A percentile compares a stretch with the other conserved stretches of the same genome.
These are phyloP conservation scores for Simmondsia chinensis DNA, from an alignment of 148 eudicot species.

Conservation along the genomic window DNA sequence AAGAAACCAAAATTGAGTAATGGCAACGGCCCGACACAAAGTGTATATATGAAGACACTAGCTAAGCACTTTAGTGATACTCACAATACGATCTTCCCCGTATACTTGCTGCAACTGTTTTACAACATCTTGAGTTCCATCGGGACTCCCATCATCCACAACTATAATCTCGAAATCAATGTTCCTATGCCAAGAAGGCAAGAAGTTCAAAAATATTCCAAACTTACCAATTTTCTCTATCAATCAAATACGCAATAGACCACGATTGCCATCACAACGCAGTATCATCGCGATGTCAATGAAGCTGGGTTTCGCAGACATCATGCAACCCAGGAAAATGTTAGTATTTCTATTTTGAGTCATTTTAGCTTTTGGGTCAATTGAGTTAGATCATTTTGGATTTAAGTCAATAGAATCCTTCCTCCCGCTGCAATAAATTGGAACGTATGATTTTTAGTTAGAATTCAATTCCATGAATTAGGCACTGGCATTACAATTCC, in stretches of 20 bases:
- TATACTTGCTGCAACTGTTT: conserved; percentile 82
- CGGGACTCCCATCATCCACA: conserved; percentile 99
- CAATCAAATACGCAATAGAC: background rate
- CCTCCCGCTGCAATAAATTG: too few relatives aligned
- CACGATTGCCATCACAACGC: too few relatives aligned
- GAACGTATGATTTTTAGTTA: too few relatives aligned
- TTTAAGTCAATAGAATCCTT: too few relatives aligned
- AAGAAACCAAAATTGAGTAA: background rate
- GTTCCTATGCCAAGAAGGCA: conserved; percentile 33
- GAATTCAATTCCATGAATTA: too few relatives aligned
- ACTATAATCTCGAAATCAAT: conserved; percentile 82
- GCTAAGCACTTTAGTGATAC: conserved; percentile 6
- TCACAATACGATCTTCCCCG: conserved; percentile 83
- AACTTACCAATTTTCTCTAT: background rate
- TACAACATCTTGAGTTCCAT: conserved; percentile 93
- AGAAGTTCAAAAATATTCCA: background rate
- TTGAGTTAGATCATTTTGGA: too few relatives aligned
- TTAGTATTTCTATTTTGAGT: too few relatives aligned
- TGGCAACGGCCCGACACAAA: background rate
- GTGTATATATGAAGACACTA: background rate
- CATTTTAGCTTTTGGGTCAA: too few relatives aligned
- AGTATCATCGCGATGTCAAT: too few relatives aligned
- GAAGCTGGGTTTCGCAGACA: too few relatives aligned
- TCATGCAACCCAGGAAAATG: too few relatives aligned
- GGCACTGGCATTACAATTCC: too few relatives aligned